Evolutionary conservation across 1,139 yeast genomes (phyloP).

Genomic region (Blastobotrys capitulatus): DNA sequence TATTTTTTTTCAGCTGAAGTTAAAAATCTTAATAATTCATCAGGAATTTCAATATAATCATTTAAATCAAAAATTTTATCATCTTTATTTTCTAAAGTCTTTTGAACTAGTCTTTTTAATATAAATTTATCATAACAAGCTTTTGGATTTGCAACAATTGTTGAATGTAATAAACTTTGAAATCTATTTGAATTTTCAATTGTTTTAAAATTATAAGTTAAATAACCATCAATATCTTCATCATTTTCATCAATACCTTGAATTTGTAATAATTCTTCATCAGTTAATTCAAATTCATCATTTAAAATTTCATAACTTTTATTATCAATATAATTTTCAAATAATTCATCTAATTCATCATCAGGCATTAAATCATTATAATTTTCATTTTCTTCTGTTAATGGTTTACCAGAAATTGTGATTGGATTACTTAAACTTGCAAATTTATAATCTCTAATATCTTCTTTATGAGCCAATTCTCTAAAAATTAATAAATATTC

Average conservation of each 20-base stretch:
- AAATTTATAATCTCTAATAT: conserved; percentile 59
- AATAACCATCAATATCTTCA: conserved; percentile 34
- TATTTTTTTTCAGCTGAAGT: conserved; percentile 19
- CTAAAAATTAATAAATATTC: conserved; percentile 1
- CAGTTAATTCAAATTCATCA: conserved; percentile 21
- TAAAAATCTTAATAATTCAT: conserved; percentile 17
- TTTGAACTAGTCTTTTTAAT: conserved; percentile 19
- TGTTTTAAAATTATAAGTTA: conserved; percentile 7
- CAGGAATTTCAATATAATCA: no score
- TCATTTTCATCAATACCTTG: conserved; percentile 35
- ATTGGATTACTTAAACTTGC: conserved; percentile 43
- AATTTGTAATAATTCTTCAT: conserved; percentile 34
- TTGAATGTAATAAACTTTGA: not conserved
- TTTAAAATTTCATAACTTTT: conserved; percentile 34
- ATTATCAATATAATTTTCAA: conserved; percentile 38
- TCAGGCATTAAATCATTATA: conserved; percentile 30
- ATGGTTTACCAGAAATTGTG: conserved; percentile 33
- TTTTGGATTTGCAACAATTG: not conserved
- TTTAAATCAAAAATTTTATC: no score
- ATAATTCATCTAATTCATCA: conserved; percentile 32
- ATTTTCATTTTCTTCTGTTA: conserved; percentile 20
- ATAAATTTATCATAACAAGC: conserved; percentile 16
- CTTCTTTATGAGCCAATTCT: conserved; percentile 71
- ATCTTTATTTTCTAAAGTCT: conserved; percentile 23
- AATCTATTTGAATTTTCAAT: not conserved